Conservation (phyloP, 352 stramenopile species). For the Globisporangium cylindrosporum region DNA sequence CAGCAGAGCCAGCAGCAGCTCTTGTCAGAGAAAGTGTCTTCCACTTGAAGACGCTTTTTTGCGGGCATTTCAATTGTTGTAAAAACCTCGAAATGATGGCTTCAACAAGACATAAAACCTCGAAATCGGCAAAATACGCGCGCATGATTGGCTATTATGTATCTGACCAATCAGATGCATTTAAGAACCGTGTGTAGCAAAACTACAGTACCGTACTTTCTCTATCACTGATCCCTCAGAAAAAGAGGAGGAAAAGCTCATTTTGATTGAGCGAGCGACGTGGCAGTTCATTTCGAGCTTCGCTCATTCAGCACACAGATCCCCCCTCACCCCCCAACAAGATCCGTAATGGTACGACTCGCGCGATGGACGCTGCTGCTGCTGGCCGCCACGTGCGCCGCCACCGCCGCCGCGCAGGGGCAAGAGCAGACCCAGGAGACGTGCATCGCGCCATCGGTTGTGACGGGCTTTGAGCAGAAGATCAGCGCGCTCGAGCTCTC, state of each 20-base stretch:
- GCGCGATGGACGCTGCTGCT: constrained; percentile 35
- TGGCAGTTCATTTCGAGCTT: constrained; percentile 1
- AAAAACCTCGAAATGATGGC: background rate
- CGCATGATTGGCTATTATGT: background rate
- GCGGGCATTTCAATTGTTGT: background rate
- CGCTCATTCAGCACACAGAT: background rate
- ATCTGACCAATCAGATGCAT: background rate
- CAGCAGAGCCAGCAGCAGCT: constrained; percentile 36
- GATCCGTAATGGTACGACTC: constrained; percentile 32
- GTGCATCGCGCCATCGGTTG: constrained; percentile 34
- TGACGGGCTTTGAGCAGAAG: constrained; percentile 44
- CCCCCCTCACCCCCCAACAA: background rate
- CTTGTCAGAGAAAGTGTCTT: constrained; percentile 10
- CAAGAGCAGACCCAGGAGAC: constrained; percentile 18
- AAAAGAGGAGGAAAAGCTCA: background rate
- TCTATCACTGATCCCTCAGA: background rate
- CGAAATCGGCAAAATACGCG: background rate
- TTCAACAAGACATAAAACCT: background rate
- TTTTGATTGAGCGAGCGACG: background rate
- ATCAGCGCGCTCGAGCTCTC: constrained; percentile 37
- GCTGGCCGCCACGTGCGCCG: constrained; percentile 29
- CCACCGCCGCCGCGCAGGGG: constrained; percentile 28
- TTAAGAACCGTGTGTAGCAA: background rate
- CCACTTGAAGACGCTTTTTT: background rate
- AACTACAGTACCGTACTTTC: background rate